phyloP scores from a whole-genome alignment of 257 asterid genomes.

The Euphrasia confusa region DNA sequence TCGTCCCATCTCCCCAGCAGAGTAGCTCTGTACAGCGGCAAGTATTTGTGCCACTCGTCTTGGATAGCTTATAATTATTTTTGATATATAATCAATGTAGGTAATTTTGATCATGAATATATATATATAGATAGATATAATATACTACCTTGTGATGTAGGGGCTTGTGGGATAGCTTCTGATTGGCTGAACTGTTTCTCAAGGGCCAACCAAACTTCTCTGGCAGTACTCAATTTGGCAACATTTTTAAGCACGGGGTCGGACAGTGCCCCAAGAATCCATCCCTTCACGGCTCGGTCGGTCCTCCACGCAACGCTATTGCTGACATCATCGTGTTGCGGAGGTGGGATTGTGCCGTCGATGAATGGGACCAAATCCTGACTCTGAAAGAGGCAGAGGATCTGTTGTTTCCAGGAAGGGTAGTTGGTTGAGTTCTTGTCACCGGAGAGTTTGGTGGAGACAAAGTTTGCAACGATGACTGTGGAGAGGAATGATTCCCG shows the following conservation, averaged over 20 bases:
- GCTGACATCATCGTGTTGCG: not conserved
- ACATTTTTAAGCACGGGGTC: slow-evolving; percentile 1
- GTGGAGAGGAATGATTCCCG: not conserved
- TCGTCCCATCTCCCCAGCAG: slow-evolving; percentile 10
- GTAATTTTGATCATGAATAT: no score
- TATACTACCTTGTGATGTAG: no score
- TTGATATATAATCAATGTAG: no score
- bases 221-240: slow-evolving; percentile 4
- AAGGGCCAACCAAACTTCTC: slow-evolving; percentile 21
- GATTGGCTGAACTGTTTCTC: not conserved
- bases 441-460: slow-evolving; percentile 3
- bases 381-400: slow-evolving; percentile 22
- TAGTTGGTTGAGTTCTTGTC: slow-evolving; percentile 5
- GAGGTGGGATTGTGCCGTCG: slow-evolving; percentile 8
- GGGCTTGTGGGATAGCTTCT: no score
- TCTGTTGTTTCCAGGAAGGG: slow-evolving; percentile 15
- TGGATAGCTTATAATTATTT: not conserved
- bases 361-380: slow-evolving; percentile 19
- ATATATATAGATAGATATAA: no score
- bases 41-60: not conserved
- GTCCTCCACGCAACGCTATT: slow-evolving; percentile 18
- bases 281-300: slow-evolving; percentile 15
- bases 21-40: slow-evolving; percentile 17
- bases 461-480: not conserved
- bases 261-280: slow-evolving; percentile 23